These are phyloP conservation scores for Citrus reticulata DNA, from an alignment of 345 rosid genomes.

Conservation along the genomic window DNA sequence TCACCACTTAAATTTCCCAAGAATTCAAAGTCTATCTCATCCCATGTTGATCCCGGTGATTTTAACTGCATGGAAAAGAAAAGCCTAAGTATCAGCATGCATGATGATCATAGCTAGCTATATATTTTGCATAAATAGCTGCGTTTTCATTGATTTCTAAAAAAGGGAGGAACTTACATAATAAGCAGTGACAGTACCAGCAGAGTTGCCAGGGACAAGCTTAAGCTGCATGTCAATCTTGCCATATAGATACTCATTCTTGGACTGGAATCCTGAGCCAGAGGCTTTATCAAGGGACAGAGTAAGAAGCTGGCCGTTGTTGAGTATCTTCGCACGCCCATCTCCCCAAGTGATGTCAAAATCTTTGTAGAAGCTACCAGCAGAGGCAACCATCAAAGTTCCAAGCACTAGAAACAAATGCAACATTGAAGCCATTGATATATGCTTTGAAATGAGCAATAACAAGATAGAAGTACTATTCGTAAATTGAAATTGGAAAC, in stretches of 20 bases:
- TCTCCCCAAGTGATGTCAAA: slow-evolving; percentile 1
- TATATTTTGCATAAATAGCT: no score
- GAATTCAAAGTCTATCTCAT: slow-evolving; percentile 76
- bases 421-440: background rate
- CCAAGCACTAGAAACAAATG: background rate
- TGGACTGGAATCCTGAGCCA: slow-evolving; percentile 1
- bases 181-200: background rate
- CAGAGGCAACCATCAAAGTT: background rate
- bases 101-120: no score
- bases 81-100: no score
- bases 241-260: slow-evolving; percentile 26
- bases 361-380: background rate
- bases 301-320: background rate
- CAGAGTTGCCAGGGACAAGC: background rate
- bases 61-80: slow-evolving; percentile 30
- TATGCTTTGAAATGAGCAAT: background rate
- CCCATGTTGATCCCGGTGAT: slow-evolving; percentile 54
- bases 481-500: slow-evolving; percentile 22
- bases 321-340: background rate
- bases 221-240: background rate
- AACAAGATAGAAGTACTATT: background rate
- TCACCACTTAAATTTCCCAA: slow-evolving; percentile 63
- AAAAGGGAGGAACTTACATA: background rate
- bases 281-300: background rate
- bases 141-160: no score